A percentile compares a stretch with the other conserved stretches of the same genome.
These are phyloP conservation scores for Astraeus odoratus DNA, from an alignment of 768 basidiomycete species.

Conservation along the genomic window DNA sequence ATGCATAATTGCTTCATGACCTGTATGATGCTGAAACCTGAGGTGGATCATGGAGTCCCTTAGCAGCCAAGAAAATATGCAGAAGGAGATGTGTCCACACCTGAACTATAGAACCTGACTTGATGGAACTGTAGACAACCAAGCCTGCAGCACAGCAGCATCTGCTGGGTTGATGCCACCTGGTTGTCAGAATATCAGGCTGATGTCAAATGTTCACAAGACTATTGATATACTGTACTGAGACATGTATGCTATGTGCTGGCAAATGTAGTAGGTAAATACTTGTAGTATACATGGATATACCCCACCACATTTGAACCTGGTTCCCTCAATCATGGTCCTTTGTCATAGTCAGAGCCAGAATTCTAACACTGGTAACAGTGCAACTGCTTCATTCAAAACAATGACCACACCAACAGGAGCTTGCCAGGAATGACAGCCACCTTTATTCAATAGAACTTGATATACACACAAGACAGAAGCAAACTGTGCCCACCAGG, in stretches of 20 bases:
- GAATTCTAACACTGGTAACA: too few relatives aligned
- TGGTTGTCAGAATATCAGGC: too few relatives aligned
- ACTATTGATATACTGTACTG: too few relatives aligned
- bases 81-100: constrained; percentile 8
- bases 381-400: constrained; percentile 5
- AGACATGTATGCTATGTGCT: too few relatives aligned
- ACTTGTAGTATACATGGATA: too few relatives aligned
- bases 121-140: constrained; percentile 12
- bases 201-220: too few relatives aligned
- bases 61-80: neutral
- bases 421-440: constrained; percentile 13
- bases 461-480: neutral
- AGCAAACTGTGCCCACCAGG: constrained; percentile 2
- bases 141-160: constrained; percentile 21
- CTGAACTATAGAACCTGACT: constrained; percentile 16
- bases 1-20: constrained; percentile 15
- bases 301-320: too few relatives aligned
- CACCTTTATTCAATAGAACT: constrained; percentile 5
- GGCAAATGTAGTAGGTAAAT: too few relatives aligned
- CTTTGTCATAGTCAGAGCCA: too few relatives aligned
- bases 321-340: too few relatives aligned
- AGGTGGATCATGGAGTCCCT: constrained; percentile 9
- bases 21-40: constrained; percentile 21
- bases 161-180: constrained; percentile 9
- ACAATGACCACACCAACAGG: constrained; percentile 1